Percentiles rank a stretch among this genome's conserved stretches.
Evolutionary conservation across 148 eudicot genomes (phyloP).

Genomic region (Fagopyrum homotropicum): DNA sequence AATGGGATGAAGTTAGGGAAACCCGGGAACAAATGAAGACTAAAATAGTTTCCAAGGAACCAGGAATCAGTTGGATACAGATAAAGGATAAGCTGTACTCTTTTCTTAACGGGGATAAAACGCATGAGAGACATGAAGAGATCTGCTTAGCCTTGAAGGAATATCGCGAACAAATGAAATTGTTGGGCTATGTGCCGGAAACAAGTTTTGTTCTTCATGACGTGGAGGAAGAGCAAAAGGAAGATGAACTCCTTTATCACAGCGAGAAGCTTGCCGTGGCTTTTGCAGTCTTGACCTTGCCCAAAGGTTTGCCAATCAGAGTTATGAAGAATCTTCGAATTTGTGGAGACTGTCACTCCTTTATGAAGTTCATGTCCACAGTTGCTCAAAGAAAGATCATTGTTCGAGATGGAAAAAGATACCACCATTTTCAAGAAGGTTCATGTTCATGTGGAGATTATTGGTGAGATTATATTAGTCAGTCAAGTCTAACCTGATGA

Average conservation of each 20-base stretch:
- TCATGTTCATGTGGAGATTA: conserved; percentile 34
- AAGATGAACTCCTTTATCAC: conserved; percentile 28
- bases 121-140: conserved; percentile 18
- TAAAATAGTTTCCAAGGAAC: conserved; percentile 27
- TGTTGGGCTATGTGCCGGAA: conserved; percentile 30
- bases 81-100: conserved; percentile 25
- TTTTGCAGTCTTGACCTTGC: conserved; percentile 24
- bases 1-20: conserved; percentile 36
- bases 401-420: conserved; percentile 30
- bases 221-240: conserved; percentile 38
- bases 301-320: conserved; percentile 18
- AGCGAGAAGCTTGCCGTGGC: conserved; percentile 37
- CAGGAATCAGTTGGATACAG: conserved; percentile 33
- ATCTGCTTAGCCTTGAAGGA: conserved; percentile 17
- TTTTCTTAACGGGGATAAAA: conserved; percentile 26
- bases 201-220: conserved; percentile 32
- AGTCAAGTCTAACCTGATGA: background rate
- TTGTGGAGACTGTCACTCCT: conserved; percentile 33
- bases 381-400: conserved; percentile 28
- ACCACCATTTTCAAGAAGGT: conserved; percentile 37
- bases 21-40: conserved; percentile 26
- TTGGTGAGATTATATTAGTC: conserved; percentile 17
- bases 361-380: conserved; percentile 32
- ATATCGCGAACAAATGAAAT: conserved; percentile 18
- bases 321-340: conserved; percentile 31